phyloP scores from a whole-genome alignment of 2,329 filamentous ascomycete species.

The Neonectria neomacrospora region DNA sequence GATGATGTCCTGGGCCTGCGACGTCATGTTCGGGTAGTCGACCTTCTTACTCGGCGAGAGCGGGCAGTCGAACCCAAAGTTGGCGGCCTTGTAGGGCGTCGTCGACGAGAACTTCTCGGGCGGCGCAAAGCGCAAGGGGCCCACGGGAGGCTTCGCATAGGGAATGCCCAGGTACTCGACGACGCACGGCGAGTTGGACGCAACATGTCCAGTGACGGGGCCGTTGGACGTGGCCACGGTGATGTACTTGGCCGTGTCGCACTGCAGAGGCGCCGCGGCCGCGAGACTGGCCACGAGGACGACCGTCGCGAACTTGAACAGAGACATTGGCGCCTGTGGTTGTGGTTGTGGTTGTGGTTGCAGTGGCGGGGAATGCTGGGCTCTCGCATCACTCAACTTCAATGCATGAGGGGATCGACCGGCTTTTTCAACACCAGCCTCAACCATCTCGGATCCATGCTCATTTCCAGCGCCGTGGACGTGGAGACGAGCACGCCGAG shows the following conservation, averaged over 20 bases:
- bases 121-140: slow-evolving; percentile 50
- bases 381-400: not conserved
- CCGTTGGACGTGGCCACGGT: slow-evolving; percentile 49
- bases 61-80: slow-evolving; percentile 37
- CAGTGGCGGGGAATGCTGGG: not conserved
- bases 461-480: not conserved
- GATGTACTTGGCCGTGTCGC: slow-evolving; percentile 29
- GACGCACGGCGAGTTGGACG: slow-evolving; percentile 45
- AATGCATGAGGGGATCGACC: not conserved
- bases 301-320: slow-evolving; percentile 8
- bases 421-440: not conserved
- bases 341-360: not conserved
- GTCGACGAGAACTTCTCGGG: slow-evolving; percentile 44
- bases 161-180: slow-evolving; percentile 55
- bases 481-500: not conserved
- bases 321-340: slow-evolving; percentile 22
- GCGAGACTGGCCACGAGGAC: slow-evolving; percentile 27
- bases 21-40: slow-evolving; percentile 33
- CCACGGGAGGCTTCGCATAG: slow-evolving; percentile 52
- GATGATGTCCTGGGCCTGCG: slow-evolving; percentile 36
- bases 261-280: slow-evolving; percentile 25
- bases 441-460: not conserved
- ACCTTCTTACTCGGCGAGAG: slow-evolving; percentile 32
- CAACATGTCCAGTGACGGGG: slow-evolving; percentile 48
- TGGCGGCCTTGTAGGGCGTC: slow-evolving; percentile 22